Percentiles rank a stretch among this genome's conserved stretches.
These are phyloP conservation scores for Glarea lozoyensis DNA, from an alignment of 495 filamentous ascomycete genomes.

Conservation along the genomic window DNA sequence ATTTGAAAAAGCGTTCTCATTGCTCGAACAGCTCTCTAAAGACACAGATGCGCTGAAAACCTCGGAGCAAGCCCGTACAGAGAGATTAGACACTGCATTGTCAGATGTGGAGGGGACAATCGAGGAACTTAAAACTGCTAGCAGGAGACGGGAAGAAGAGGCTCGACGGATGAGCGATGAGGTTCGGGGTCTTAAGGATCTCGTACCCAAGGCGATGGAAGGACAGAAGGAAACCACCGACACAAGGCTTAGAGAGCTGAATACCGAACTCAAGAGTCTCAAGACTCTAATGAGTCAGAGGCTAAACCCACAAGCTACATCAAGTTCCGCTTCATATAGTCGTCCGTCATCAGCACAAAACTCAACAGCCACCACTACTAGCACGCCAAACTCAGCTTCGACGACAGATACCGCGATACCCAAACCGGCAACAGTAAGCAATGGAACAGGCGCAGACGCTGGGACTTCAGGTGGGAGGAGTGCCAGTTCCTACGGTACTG, in stretches of 20 bases:
- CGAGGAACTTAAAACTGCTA: slow-evolving; percentile 66
- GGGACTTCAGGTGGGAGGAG: slow-evolving; percentile 16
- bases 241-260: slow-evolving; percentile 71
- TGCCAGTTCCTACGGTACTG: slow-evolving; percentile 20
- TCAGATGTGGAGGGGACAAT: slow-evolving; percentile 78
- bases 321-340: slow-evolving; percentile 19
- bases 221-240: slow-evolving; percentile 81
- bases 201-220: slow-evolving; percentile 80
- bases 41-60: slow-evolving; percentile 83
- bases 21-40: slow-evolving; percentile 83
- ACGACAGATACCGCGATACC: slow-evolving; percentile 4
- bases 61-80: slow-evolving; percentile 75
- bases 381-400: slow-evolving; percentile 4
- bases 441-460: slow-evolving; percentile 11
- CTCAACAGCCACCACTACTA: slow-evolving; percentile 2
- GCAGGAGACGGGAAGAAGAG: slow-evolving; percentile 74
- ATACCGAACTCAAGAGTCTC: slow-evolving; percentile 81
- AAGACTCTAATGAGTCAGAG: slow-evolving; percentile 80
- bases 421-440: slow-evolving; percentile 21
- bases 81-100: slow-evolving; percentile 74
- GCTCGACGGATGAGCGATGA: slow-evolving; percentile 78
- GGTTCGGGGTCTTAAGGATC: slow-evolving; percentile 67
- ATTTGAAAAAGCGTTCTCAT: slow-evolving; percentile 81
- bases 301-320: slow-evolving; percentile 45
- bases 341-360: slow-evolving; percentile 6